These are phyloP conservation scores for Coleophoma crateriformis DNA, from an alignment of 2,329 filamentous ascomycete genomes.

Conservation along the genomic window DNA sequence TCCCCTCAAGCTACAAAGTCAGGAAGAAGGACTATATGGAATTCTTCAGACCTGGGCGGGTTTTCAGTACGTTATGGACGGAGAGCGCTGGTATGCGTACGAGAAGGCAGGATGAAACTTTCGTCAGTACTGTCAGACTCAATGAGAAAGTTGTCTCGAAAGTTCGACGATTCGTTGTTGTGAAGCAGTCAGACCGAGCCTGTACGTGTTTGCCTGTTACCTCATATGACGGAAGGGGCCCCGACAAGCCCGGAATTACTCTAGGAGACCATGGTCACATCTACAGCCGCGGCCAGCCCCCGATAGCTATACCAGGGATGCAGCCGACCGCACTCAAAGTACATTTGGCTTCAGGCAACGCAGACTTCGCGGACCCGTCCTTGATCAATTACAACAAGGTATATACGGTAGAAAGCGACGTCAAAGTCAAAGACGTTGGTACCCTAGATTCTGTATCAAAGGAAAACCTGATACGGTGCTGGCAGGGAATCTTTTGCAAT, in stretches of 20 bases:
- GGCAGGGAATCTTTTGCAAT: too few species aligned
- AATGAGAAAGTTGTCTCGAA: constrained; percentile 13
- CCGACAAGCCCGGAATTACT: neutral
- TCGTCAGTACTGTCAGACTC: constrained; percentile 9
- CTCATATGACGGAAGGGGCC: constrained; percentile 1
- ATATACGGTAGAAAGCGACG: constrained; percentile 16
- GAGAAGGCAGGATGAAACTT: constrained; percentile 1
- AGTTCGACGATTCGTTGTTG: constrained; percentile 18
- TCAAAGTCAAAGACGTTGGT: constrained; percentile 12
- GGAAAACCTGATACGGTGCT: neutral
- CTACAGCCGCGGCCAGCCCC: neutral
- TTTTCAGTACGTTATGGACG: constrained; percentile 19
- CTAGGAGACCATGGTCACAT: neutral
- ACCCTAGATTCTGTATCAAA: neutral
- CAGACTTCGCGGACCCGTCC: constrained; percentile 7
- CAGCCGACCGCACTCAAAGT: neutral
- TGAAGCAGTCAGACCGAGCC: constrained; percentile 6
- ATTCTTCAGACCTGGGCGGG: constrained; percentile 15
- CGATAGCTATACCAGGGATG: neutral
- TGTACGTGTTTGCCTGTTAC: constrained; percentile 17
- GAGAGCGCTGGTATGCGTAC: constrained; percentile 2
- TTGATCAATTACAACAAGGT: constrained; percentile 15
- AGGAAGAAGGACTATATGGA: constrained; percentile 13
- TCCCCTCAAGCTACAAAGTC: constrained; percentile 11
- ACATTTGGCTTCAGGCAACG: neutral